Conservation (phyloP, 495 filamentous ascomycete genomes). For the Hypoxylon perforatum region DNA sequence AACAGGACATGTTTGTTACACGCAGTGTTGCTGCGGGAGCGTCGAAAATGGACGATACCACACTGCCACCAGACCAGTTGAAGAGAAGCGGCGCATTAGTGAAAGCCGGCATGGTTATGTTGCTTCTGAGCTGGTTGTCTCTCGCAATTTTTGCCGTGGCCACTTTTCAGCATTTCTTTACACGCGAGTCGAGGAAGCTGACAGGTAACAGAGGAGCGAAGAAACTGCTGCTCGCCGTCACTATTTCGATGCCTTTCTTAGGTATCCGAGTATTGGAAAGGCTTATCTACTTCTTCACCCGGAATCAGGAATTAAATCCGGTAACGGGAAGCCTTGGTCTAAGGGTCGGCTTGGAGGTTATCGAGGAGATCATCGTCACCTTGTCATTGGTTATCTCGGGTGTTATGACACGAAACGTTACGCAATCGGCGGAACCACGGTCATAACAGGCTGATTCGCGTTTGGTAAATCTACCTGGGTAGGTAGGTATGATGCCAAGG, state of each 20-base stretch:
- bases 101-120: conserved; percentile 47
- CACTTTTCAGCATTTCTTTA: conserved; percentile 29
- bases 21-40: conserved; percentile 41
- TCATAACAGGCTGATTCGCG: too few species aligned
- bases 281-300: conserved; percentile 42
- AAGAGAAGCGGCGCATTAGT: conserved; percentile 31
- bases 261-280: conserved; percentile 45
- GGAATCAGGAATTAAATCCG: conserved; percentile 36
- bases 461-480: too few species aligned
- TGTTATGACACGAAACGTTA: conserved; percentile 41
- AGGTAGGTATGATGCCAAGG: too few species aligned
- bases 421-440: conserved; percentile 22
- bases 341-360: conserved; percentile 43
- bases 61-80: conserved; percentile 33
- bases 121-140: conserved; percentile 49
- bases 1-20: too few species aligned
- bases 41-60: conserved; percentile 37
- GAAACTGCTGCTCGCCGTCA: conserved; percentile 44
- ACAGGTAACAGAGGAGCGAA: conserved; percentile 14
- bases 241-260: conserved; percentile 44
- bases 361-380: conserved; percentile 48
- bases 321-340: conserved; percentile 40
- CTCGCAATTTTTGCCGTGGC: conserved; percentile 37
- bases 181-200: neutral
- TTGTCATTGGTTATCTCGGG: conserved; percentile 43